These are phyloP conservation scores for Angophora floribunda DNA, from an alignment of 345 rosid species.

Conservation along the genomic window DNA sequence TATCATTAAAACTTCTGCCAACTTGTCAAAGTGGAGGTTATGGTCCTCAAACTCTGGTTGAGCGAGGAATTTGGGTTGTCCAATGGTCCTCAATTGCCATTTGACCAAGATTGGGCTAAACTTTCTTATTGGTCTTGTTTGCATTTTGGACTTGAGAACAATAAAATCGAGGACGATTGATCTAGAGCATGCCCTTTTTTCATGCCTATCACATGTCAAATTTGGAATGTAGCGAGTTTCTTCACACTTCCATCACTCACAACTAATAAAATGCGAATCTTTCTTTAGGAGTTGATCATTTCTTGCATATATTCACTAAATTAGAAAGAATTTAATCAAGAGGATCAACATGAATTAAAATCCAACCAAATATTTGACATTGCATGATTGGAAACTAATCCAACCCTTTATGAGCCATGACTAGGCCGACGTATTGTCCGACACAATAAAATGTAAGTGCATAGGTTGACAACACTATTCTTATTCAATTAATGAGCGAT, in stretches of 20 bases:
- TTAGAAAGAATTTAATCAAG: neutral
- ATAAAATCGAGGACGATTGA: neutral
- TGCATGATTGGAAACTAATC: neutral
- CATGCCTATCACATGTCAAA: neutral
- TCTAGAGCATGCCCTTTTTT: neutral
- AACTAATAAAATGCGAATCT: neutral
- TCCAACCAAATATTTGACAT: neutral
- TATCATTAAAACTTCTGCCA: neutral
- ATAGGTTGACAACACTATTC: neutral
- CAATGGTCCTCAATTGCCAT: neutral
- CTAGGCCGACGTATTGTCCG: neutral
- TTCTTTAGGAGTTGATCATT: neutral
- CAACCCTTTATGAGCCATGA: neutral
- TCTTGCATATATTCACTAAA: neutral
- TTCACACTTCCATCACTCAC: neutral
- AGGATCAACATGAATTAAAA: neutral
- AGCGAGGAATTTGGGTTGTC: neutral
- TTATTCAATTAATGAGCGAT: neutral
- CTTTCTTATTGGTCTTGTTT: neutral
- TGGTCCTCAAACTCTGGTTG: neutral
- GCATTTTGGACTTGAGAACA: neutral
- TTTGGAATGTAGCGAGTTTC: neutral
- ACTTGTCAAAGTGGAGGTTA: neutral
- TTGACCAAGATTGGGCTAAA: neutral
- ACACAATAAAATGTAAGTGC: neutral